Percentiles rank a stretch among this genome's conserved stretches.
Conservation (phyloP, 2,329 filamentous ascomycete genomes). For the Pyrenophora seminiperda region DNA sequence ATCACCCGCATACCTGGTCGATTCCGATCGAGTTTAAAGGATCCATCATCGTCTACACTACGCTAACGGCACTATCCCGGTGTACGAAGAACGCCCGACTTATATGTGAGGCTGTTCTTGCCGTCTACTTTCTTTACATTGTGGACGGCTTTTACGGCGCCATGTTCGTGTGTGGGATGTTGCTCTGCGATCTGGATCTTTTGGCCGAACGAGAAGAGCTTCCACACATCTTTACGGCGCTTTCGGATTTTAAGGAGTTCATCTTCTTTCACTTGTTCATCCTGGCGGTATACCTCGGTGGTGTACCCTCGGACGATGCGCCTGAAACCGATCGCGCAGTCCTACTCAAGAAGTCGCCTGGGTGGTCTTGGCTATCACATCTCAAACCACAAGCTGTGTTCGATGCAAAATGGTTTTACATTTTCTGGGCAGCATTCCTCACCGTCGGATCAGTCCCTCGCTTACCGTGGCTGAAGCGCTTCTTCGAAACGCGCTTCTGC, state of each 20-base stretch:
- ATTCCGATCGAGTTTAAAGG: constrained; percentile 55
- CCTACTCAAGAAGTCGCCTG: constrained; percentile 59
- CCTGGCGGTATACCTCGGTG: constrained; percentile 62
- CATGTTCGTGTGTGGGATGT: constrained; percentile 44
- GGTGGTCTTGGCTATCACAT: constrained; percentile 65
- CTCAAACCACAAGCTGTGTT: constrained; percentile 69
- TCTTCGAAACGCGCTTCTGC: constrained; percentile 56
- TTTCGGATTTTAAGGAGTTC: constrained; percentile 57
- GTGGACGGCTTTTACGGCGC: constrained; percentile 66
- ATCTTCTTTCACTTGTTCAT: constrained; percentile 52
- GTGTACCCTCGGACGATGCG: constrained; percentile 60
- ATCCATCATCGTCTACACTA: constrained; percentile 66
- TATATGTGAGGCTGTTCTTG: constrained; percentile 58
- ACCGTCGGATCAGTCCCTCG: constrained; percentile 62
- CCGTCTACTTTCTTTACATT: constrained; percentile 70
- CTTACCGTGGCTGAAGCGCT: constrained; percentile 56
- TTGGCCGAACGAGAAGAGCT: constrained; percentile 35
- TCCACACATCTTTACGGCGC: constrained; percentile 55
- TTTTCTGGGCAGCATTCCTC: constrained; percentile 65
- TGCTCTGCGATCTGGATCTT: constrained; percentile 47
- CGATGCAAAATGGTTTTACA: constrained; percentile 71
- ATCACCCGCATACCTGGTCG: constrained; percentile 46
- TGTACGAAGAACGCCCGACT: constrained; percentile 62
- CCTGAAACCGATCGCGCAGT: constrained; percentile 47
- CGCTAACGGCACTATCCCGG: constrained; percentile 62